A percentile compares a stretch with the other conserved stretches of the same genome.
Evolutionary conservation across 2,329 filamentous ascomycete genomes (phyloP).

Genomic region (Cryphonectria naterciae): DNA sequence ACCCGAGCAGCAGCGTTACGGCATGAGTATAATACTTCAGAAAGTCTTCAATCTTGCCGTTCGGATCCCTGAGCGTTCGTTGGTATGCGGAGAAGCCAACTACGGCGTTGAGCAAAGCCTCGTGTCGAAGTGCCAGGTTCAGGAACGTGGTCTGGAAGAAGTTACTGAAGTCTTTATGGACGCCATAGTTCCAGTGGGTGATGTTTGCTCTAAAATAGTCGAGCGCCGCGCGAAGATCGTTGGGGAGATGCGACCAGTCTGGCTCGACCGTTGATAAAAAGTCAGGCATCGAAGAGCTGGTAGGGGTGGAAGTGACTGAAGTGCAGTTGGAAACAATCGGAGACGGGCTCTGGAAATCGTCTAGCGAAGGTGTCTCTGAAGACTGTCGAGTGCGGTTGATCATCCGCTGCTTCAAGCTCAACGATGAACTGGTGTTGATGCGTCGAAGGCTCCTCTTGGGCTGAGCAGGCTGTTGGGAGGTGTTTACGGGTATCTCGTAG

Average conservation of each 20-base stretch:
- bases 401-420: constrained; percentile 41
- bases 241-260: constrained; percentile 63
- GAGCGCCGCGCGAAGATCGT: constrained; percentile 78
- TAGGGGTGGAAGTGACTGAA: constrained; percentile 41
- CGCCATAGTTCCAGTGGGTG: constrained; percentile 79
- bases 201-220: constrained; percentile 79
- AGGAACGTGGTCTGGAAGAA: constrained; percentile 77
- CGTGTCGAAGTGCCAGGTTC: constrained; percentile 71
- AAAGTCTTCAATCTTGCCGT: constrained; percentile 79
- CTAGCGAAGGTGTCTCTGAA: constrained; percentile 59
- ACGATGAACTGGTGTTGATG: constrained; percentile 45
- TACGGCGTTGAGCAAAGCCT: constrained; percentile 83
- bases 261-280: constrained; percentile 35
- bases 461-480: constrained; percentile 31
- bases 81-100: constrained; percentile 91
- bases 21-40: constrained; percentile 90
- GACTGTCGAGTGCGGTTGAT: constrained; percentile 44
- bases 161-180: constrained; percentile 70
- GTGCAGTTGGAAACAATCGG: constrained; percentile 55
- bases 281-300: constrained; percentile 38
- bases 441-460: constrained; percentile 39
- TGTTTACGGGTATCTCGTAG: constrained; percentile 45
- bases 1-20: constrained; percentile 73
- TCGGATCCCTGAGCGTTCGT: constrained; percentile 69
- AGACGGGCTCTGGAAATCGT: constrained; percentile 56